Conservation (phyloP, 495 filamentous ascomycete species). For the Cercophora newfieldiana region DNA sequence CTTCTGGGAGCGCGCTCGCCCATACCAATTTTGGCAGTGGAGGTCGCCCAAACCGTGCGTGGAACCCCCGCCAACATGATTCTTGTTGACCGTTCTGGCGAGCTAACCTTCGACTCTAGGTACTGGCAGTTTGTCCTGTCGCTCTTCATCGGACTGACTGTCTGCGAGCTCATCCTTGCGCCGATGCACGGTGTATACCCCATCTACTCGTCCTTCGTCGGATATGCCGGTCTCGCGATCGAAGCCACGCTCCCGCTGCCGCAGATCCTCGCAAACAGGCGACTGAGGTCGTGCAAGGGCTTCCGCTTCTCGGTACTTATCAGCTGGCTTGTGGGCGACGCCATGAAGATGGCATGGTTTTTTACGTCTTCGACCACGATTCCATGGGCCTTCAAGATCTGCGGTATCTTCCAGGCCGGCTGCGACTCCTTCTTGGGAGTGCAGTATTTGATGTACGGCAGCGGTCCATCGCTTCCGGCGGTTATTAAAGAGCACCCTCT, state of each 20-base stretch:
- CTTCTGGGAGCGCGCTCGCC: conserved; percentile 55
- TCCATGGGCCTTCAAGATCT: conserved; percentile 85
- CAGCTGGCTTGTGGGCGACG: conserved; percentile 87
- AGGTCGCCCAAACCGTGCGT: conserved; percentile 67
- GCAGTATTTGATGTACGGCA: conserved; percentile 84
- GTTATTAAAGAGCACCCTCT: conserved; percentile 26
- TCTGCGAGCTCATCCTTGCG: conserved; percentile 71
- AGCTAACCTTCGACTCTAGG: conserved; percentile 40
- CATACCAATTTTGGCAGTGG: conserved; percentile 97
- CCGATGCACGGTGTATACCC: conserved; percentile 58
- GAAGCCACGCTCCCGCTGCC: conserved; percentile 90
- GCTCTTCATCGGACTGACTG: conserved; percentile 63
- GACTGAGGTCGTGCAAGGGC: conserved; percentile 77
- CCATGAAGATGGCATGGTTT: conserved; percentile 96
- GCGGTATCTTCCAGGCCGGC: conserved; percentile 84
- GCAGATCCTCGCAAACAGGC: conserved; percentile 81
- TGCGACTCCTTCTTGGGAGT: conserved; percentile 82
- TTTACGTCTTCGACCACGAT: conserved; percentile 71
- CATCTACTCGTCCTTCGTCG: conserved; percentile 69
- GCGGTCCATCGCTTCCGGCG: conserved; percentile 38
- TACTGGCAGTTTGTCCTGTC: conserved; percentile 88
- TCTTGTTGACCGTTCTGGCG: not conserved
- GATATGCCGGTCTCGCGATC: conserved; percentile 80
- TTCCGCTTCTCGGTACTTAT: conserved; percentile 84
- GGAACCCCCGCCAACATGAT: conserved; percentile 29